Conservation (phyloP, 1,139 yeast genomes). For the Candida neerlandica region DNA sequence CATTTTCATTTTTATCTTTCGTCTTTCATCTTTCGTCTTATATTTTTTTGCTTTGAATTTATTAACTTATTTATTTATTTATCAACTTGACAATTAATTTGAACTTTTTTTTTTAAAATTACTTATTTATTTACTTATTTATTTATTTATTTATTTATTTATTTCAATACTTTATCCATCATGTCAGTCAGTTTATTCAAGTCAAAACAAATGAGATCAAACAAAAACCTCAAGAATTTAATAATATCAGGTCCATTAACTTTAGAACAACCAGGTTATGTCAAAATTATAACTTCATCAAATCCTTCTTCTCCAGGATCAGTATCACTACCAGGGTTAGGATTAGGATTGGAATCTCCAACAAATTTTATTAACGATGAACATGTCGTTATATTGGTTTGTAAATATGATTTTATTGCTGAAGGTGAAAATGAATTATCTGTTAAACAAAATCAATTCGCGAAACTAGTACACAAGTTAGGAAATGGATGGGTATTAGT, state of each 20-base stretch:
- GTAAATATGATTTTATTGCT: slow-evolving; percentile 35
- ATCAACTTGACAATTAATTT: not conserved
- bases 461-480: slow-evolving; percentile 34
- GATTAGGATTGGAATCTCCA: too few relatives aligned
- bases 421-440: slow-evolving; percentile 30
- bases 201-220: slow-evolving; percentile 30
- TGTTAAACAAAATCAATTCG: slow-evolving; percentile 31
- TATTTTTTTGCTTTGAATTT: not conserved
- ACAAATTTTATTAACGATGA: not conserved
- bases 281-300: not conserved
- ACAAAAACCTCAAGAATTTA: slow-evolving; percentile 31
- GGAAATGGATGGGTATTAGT: slow-evolving; percentile 45
- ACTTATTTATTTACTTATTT: not conserved
- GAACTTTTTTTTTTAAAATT: not conserved
- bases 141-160: not conserved
- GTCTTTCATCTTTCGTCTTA: not conserved
- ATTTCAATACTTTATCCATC: not conserved
- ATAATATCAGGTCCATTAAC: slow-evolving; percentile 25
- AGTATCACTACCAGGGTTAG: too few relatives aligned
- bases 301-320: not conserved
- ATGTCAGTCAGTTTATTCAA: slow-evolving; percentile 35
- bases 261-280: not conserved
- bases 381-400: slow-evolving; percentile 26
- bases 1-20: too few relatives aligned
- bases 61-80: not conserved